Percentiles rank a stretch among this genome's conserved stretches.
Conservation (phyloP, 345 rosid species). For the Trapa bicornis region DNA sequence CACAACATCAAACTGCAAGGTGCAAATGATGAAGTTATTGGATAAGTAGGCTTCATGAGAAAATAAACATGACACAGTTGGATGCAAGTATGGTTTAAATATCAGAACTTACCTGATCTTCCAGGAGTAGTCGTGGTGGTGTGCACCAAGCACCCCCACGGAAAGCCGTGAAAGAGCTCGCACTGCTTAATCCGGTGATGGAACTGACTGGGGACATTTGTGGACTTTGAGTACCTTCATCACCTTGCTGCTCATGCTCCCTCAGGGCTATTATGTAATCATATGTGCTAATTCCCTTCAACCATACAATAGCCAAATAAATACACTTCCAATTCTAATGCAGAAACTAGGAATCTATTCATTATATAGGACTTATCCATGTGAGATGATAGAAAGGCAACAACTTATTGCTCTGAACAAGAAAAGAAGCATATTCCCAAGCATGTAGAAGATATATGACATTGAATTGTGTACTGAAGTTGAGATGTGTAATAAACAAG, state of each 20-base stretch:
- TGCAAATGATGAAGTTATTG: no score
- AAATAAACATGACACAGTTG: no score
- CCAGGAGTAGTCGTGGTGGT: slow-evolving; percentile 85
- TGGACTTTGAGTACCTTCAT: slow-evolving; percentile 81
- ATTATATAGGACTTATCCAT: background rate
- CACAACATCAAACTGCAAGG: slow-evolving; percentile 85
- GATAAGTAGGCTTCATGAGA: no score
- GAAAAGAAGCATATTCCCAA: background rate
- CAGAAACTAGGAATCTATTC: background rate
- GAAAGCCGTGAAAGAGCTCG: slow-evolving; percentile 87
- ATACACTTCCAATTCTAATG: background rate
- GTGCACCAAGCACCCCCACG: slow-evolving; percentile 98
- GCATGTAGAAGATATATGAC: background rate
- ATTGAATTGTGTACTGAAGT: background rate
- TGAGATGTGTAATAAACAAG: background rate
- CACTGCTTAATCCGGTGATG: slow-evolving; percentile 89
- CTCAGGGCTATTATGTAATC: slow-evolving; percentile 94
- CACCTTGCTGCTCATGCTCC: slow-evolving; percentile 86
- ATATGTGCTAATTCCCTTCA: slow-evolving; percentile 91
- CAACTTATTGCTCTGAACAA: background rate
- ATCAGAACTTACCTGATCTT: slow-evolving; percentile 67
- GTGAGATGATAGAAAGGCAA: background rate
- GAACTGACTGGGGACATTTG: slow-evolving; percentile 97
- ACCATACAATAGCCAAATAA: slow-evolving; percentile 2
- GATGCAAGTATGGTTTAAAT: background rate